phyloP scores from a whole-genome alignment of 2,329 filamentous ascomycete species.

The Colletotrichum sp. region DNA sequence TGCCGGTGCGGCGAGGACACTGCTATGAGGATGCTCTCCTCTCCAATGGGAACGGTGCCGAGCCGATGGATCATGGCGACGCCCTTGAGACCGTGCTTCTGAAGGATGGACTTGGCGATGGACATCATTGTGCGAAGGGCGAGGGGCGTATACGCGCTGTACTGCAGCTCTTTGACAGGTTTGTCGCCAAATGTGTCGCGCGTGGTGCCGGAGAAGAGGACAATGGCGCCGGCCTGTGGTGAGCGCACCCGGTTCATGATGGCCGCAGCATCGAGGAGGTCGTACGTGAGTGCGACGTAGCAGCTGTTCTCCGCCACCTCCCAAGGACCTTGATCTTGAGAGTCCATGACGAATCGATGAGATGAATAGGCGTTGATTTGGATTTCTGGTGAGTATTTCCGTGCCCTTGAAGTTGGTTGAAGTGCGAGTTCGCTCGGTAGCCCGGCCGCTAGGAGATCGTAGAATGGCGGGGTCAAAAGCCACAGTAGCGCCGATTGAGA shows the following conservation, averaged over 20 bases:
- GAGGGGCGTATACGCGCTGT: slow-evolving; percentile 74
- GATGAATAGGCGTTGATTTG: background rate
- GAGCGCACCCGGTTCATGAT: slow-evolving; percentile 73
- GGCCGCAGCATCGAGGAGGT: slow-evolving; percentile 59
- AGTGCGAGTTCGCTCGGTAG: background rate
- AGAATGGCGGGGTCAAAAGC: background rate
- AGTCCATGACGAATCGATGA: background rate
- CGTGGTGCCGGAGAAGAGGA: slow-evolving; percentile 80
- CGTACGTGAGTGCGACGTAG: slow-evolving; percentile 72
- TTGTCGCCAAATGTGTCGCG: slow-evolving; percentile 75
- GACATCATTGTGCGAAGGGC: slow-evolving; percentile 71
- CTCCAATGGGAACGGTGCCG: slow-evolving; percentile 84
- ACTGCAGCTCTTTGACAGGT: slow-evolving; percentile 76
- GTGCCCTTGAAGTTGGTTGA: background rate
- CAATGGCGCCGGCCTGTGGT: slow-evolving; percentile 76
- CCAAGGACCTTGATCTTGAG: slow-evolving; percentile 27
- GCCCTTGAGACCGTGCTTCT: slow-evolving; percentile 69
- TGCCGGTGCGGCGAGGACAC: slow-evolving; percentile 83
- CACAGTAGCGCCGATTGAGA: background rate
- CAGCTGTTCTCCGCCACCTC: slow-evolving; percentile 56
- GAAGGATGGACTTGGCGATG: slow-evolving; percentile 63
- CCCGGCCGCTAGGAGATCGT: background rate
- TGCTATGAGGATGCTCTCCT: slow-evolving; percentile 91
- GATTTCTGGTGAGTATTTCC: background rate
- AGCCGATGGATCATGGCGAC: slow-evolving; percentile 86